These are phyloP conservation scores for Linum lewisii DNA, from an alignment of 345 rosid species.

Conservation along the genomic window DNA sequence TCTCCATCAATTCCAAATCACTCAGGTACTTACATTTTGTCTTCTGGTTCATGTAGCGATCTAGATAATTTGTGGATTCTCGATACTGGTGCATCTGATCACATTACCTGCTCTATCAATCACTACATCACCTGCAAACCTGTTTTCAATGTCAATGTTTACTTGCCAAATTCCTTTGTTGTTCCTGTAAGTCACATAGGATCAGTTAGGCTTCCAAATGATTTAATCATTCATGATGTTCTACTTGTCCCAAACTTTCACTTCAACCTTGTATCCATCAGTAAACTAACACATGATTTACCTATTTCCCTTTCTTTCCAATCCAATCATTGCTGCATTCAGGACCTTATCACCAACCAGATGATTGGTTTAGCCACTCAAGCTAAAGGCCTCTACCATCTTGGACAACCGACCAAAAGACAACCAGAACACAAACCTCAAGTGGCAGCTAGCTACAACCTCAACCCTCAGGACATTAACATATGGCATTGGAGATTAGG, in stretches of 20 bases:
- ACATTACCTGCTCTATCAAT: not conserved
- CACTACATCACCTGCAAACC: not conserved
- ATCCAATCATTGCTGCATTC: not conserved
- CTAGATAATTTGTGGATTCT: not conserved
- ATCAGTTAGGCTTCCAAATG: not conserved
- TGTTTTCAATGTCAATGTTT: not conserved
- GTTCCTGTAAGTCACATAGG: not conserved
- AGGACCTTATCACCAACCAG: not conserved
- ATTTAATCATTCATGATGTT: not conserved
- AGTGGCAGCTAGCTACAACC: not conserved
- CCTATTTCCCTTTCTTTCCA: not conserved
- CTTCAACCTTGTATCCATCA: not conserved
- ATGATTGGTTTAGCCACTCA: not conserved
- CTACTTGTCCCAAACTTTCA: not conserved
- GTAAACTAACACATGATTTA: not conserved
- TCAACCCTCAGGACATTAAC: not conserved
- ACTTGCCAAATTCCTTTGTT: not conserved
- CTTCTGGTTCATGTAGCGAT: too few relatives aligned
- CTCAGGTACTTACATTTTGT: too few relatives aligned
- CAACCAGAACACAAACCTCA: not conserved
- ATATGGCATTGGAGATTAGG: not conserved
- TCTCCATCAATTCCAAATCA: too few relatives aligned
- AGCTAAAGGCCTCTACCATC: not conserved
- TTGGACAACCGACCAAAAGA: too few relatives aligned
- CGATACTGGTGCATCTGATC: not conserved